Evolutionary conservation across 345 rosid species (phyloP).

Genomic region (Euphorbia tirucalli): DNA sequence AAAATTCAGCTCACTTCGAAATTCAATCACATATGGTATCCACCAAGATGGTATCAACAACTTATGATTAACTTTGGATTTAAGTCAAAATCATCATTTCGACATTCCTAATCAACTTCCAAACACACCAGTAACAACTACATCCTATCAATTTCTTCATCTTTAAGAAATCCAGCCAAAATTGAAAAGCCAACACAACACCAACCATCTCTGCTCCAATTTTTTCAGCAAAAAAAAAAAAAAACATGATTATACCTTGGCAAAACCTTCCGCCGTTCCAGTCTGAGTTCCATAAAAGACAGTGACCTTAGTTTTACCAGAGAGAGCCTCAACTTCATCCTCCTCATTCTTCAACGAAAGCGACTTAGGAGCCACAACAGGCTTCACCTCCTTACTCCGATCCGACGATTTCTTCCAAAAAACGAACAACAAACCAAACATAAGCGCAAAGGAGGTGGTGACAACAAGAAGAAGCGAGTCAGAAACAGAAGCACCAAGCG

Average conservation of each 20-base stretch:
- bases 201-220: background rate
- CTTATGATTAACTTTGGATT: background rate
- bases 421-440: constrained; percentile 47
- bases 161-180: background rate
- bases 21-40: background rate
- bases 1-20: background rate
- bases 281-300: constrained; percentile 94
- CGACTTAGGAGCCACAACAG: constrained; percentile 48
- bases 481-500: constrained; percentile 37
- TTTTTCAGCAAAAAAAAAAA: background rate
- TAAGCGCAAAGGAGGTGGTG: constrained; percentile 57
- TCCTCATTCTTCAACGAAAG: constrained; percentile 31
- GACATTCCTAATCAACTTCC: background rate
- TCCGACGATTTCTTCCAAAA: constrained; percentile 56
- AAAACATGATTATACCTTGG: constrained; percentile 49
- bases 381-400: constrained; percentile 50
- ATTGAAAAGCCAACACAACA: no score
- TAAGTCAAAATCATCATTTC: background rate
- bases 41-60: background rate
- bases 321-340: constrained; percentile 19
- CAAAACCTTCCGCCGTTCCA: constrained; percentile 97
- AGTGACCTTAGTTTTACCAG: constrained; percentile 65
- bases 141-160: background rate
- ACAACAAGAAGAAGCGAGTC: constrained; percentile 48
- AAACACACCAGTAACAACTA: background rate